A percentile compares a stretch with the other conserved stretches of the same genome.
These are phyloP conservation scores for Kodamaea jinghongensis DNA, from an alignment of 805 yeast genomes.

Conservation along the genomic window DNA sequence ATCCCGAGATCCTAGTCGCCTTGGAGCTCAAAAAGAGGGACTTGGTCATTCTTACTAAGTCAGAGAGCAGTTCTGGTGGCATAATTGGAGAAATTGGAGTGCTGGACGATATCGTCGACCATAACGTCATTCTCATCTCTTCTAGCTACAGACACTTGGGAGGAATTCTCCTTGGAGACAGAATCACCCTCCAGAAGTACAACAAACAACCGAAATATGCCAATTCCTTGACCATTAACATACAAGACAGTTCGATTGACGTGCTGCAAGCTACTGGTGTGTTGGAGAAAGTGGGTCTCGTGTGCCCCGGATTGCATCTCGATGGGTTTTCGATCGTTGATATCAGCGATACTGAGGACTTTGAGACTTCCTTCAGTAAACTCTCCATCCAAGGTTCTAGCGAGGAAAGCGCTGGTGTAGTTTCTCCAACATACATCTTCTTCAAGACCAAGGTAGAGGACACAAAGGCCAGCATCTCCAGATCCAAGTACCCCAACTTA, in stretches of 20 bases:
- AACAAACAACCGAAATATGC: conserved; percentile 46
- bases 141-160: conserved; percentile 27
- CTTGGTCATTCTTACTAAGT: conserved; percentile 42
- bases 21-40: conserved; percentile 47
- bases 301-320: conserved; percentile 55
- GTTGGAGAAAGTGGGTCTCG: conserved; percentile 54
- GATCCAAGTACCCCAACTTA: conserved; percentile 40
- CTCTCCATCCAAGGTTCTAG: conserved; percentile 27
- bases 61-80: conserved; percentile 45
- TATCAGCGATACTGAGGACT: conserved; percentile 21
- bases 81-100: conserved; percentile 41
- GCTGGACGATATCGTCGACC: conserved; percentile 29
- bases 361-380: conserved; percentile 34
- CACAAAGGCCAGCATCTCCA: conserved; percentile 13
- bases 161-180: conserved; percentile 48
- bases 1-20: conserved; percentile 45
- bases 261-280: conserved; percentile 32
- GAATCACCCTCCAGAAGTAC: conserved; percentile 45
- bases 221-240: conserved; percentile 16
- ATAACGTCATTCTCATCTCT: conserved; percentile 29
- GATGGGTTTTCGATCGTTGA: conserved; percentile 15
- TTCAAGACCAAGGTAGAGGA: conserved; percentile 7
- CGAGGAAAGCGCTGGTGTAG: conserved; percentile 17
- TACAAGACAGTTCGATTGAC: conserved; percentile 12
- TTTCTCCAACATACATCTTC: conserved; percentile 50